Evolutionary conservation across 768 basidiomycete genomes (phyloP).

Genomic region (Lactarius vividus): DNA sequence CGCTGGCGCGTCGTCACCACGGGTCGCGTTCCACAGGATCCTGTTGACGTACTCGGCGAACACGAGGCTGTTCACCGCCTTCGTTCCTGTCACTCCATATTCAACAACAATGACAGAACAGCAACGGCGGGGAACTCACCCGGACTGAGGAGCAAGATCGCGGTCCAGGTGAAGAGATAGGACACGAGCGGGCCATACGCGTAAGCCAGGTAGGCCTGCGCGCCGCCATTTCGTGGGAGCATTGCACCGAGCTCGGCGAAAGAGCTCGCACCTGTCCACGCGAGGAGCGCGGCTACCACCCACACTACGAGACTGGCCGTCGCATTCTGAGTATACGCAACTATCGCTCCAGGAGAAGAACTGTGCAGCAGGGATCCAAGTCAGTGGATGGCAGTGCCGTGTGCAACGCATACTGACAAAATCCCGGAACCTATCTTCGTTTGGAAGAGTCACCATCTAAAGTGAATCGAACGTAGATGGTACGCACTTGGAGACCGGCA

Average conservation of each 20-base stretch:
- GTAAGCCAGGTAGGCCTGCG: slow-evolving; percentile 14
- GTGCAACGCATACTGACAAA: slow-evolving; percentile 5
- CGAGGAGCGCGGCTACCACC: slow-evolving; percentile 4
- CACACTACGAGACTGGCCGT: slow-evolving; percentile 5
- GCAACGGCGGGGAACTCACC: background rate
- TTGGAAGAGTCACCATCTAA: background rate
- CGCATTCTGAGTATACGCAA: slow-evolving; percentile 9
- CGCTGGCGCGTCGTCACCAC: slow-evolving; percentile 7
- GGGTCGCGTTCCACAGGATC: slow-evolving; percentile 9
- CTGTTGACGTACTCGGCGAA: slow-evolving; percentile 13
- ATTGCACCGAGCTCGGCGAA: slow-evolving; percentile 15
- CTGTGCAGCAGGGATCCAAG: background rate
- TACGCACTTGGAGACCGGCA: slow-evolving; percentile 10
- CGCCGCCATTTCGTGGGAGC: slow-evolving; percentile 14
- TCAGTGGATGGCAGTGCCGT: background rate
- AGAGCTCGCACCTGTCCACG: slow-evolving; percentile 13
- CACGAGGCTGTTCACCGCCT: slow-evolving; percentile 18
- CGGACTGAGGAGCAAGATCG: slow-evolving; percentile 1
- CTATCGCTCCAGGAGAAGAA: slow-evolving; percentile 15
- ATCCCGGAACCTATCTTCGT: slow-evolving; percentile 17
- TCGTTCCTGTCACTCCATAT: slow-evolving; percentile 2
- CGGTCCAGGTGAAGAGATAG: slow-evolving; percentile 15
- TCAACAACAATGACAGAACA: background rate
- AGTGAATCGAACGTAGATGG: background rate
- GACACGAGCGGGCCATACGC: slow-evolving; percentile 16